phyloP scores from a whole-genome alignment of 1,284 basidiomycete genomes.

The Apiotrichum domesticum region DNA sequence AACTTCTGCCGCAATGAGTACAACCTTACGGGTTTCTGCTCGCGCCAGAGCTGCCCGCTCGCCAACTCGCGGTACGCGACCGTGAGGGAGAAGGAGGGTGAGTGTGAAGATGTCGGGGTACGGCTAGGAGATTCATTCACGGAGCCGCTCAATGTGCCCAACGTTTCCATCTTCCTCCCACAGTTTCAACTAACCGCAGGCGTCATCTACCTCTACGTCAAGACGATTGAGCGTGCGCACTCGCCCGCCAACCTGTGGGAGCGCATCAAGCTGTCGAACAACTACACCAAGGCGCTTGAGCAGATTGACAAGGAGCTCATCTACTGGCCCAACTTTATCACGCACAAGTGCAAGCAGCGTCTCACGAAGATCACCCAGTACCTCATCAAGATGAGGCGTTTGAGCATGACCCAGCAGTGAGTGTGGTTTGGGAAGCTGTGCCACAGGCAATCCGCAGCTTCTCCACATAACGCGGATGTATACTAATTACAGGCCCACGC shows the following conservation, averaged over 20 bases:
- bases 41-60: constrained; percentile 89
- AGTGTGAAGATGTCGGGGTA: constrained; percentile 21
- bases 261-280: constrained; percentile 83
- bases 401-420: constrained; percentile 83
- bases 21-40: constrained; percentile 97
- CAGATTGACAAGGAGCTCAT: constrained; percentile 95
- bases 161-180: too few species aligned
- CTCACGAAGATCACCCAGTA: constrained; percentile 99
- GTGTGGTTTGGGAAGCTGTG: constrained; percentile 33
- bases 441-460: too few species aligned
- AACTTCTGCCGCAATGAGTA: constrained; percentile 99
- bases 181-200: constrained; percentile 51
- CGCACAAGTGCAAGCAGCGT: constrained; percentile 98
- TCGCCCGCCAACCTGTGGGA: constrained; percentile 97
- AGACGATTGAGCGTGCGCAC: constrained; percentile 96
- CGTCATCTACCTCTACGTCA: constrained; percentile 89
- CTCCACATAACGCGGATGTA: too few species aligned
- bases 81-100: constrained; percentile 89
- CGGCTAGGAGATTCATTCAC: too few species aligned
- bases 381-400: constrained; percentile 91
- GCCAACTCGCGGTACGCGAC: constrained; percentile 97
- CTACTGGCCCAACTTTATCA: constrained; percentile 96
- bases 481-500: constrained; percentile 62
- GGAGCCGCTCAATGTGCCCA: too few species aligned
- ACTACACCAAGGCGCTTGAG: constrained; percentile 89